Conservation (phyloP, 1,284 basidiomycete genomes). For the Kalmanozyma brasiliensis region DNA sequence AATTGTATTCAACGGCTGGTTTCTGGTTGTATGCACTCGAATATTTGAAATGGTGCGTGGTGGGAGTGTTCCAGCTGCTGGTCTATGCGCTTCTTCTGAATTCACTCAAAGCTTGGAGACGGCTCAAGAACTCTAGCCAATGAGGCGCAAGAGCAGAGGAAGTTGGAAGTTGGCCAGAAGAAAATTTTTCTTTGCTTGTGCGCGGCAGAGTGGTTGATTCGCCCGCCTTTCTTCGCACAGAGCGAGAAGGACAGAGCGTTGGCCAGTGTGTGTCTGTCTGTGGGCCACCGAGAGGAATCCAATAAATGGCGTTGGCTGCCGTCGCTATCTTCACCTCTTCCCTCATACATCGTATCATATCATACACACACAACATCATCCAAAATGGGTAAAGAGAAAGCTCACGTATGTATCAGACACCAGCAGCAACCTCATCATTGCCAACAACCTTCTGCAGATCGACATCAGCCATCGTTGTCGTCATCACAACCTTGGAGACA, state of each 20-base stretch:
- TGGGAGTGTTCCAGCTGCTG: too few species aligned
- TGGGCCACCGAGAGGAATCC: conserved; percentile 17
- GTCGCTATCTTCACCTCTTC: conserved; percentile 33
- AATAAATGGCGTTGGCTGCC: conserved; percentile 33
- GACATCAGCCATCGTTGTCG: conserved; percentile 1
- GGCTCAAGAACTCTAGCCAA: conserved; percentile 7
- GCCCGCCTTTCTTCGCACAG: conserved; percentile 10
- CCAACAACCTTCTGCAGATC: neutral
- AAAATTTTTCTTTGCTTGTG: conserved; percentile 46
- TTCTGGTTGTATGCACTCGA: conserved; percentile 1
- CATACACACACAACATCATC: conserved; percentile 40
- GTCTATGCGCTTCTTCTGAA: conserved; percentile 31
- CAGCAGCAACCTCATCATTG: neutral
- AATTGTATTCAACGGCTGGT: conserved; percentile 1
- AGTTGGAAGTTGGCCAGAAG: conserved; percentile 34
- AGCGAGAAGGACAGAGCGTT: neutral
- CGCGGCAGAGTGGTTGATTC: conserved; percentile 13
- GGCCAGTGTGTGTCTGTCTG: conserved; percentile 4
- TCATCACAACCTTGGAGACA: neutral
- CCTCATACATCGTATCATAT: conserved; percentile 52
- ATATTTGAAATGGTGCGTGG: neutral
- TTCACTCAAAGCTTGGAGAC: conserved; percentile 1
- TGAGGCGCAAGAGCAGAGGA: conserved; percentile 31
- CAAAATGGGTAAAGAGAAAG: conserved; percentile 63
- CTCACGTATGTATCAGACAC: conserved; percentile 50